Evolutionary conservation across 1,284 basidiomycete species (phyloP).

Genomic region (Cerioporus squamosus): DNA sequence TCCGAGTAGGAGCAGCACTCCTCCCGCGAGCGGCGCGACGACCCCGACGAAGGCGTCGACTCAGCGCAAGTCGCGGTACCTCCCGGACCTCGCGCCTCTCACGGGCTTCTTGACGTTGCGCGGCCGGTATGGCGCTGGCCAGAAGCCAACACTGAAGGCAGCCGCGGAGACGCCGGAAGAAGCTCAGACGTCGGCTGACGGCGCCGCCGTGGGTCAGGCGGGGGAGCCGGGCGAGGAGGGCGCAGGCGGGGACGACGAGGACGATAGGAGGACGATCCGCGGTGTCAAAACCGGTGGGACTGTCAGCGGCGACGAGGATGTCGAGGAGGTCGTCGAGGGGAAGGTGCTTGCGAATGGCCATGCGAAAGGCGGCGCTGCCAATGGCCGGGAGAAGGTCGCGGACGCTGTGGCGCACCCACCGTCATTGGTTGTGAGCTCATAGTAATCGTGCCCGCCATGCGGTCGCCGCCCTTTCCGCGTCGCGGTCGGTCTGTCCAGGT

Average conservation of each 20-base stretch:
- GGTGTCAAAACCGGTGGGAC: conserved; percentile 35
- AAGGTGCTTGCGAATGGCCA: conserved; percentile 13
- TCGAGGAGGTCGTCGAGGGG: conserved; percentile 25
- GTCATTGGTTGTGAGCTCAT: conserved; percentile 21
- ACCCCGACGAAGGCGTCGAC: conserved; percentile 50
- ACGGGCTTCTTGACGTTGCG: conserved; percentile 60
- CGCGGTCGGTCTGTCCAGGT: not conserved
- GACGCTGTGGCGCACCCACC: conserved; percentile 16
- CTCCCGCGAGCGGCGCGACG: conserved; percentile 53
- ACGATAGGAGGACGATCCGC: conserved; percentile 65
- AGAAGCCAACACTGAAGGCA: conserved; percentile 31
- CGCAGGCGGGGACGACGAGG: conserved; percentile 42
- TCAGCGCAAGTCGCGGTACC: conserved; percentile 45
- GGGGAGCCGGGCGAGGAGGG: conserved; percentile 19
- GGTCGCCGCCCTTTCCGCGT: not conserved
- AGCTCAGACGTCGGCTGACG: conserved; percentile 9
- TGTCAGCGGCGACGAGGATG: conserved; percentile 36
- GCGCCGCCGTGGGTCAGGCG: conserved; percentile 18
- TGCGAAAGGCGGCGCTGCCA: conserved; percentile 2
- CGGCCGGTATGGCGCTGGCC: conserved; percentile 54
- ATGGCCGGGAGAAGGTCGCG: conserved; percentile 28
- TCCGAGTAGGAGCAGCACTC: conserved; percentile 33
- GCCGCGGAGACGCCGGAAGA: conserved; percentile 27
- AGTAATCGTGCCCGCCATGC: not conserved
- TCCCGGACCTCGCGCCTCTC: conserved; percentile 64